Conservation (phyloP, 2,329 filamentous ascomycete species). For the Pseudocercospora crystallina region DNA sequence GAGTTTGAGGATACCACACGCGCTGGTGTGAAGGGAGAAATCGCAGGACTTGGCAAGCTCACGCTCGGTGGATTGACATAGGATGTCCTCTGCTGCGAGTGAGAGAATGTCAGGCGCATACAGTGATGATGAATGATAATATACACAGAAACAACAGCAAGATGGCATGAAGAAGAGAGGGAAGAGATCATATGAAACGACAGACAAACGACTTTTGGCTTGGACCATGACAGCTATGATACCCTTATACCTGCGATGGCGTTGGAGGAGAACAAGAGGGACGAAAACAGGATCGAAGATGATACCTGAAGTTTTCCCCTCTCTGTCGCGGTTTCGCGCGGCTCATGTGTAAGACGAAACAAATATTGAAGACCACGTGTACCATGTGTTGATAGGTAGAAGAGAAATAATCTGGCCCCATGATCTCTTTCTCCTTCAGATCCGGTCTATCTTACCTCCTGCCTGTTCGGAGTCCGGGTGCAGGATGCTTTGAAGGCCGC, state of each 20-base stretch:
- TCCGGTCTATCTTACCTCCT: too few species aligned
- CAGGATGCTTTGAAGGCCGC: too few species aligned
- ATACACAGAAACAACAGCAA: background rate
- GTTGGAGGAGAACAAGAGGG: background rate
- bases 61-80: constrained; percentile 83
- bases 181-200: background rate
- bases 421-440: too few species aligned
- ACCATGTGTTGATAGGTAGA: background rate
- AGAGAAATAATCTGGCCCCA: too few species aligned
- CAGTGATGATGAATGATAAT: background rate
- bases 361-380: background rate
- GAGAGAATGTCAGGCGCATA: background rate
- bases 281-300: constrained; percentile 3
- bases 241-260: too few species aligned
- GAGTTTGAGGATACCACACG: constrained; percentile 91
- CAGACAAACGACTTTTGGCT: too few species aligned
- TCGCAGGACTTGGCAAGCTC: constrained; percentile 82
- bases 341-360: background rate
- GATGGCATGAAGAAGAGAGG: background rate
- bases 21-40: constrained; percentile 72
- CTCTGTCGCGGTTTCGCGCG: constrained; percentile 1
- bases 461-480: too few species aligned
- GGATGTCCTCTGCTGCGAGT: constrained; percentile 17
- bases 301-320: background rate
- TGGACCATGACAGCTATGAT: too few species aligned